phyloP scores from a whole-genome alignment of 495 filamentous ascomycete species.

The Podospora bellae-mahoneyi region DNA sequence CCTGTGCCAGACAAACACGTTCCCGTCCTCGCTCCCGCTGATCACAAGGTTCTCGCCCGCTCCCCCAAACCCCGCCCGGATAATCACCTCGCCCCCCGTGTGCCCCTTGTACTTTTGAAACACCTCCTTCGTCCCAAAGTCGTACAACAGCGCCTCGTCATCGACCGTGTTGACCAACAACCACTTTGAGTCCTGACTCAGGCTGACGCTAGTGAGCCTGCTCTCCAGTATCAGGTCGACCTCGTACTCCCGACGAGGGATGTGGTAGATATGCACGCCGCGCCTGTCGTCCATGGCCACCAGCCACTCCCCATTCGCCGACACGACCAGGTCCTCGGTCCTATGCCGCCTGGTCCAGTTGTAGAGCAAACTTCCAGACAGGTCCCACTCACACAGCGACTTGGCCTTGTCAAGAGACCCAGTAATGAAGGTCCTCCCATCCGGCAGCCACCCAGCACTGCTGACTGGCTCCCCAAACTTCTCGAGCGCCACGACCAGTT shows the following conservation, averaged over 20 bases:
- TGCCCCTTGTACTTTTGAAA: constrained; percentile 71
- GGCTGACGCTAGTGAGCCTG: constrained; percentile 70
- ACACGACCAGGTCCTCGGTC: constrained; percentile 80
- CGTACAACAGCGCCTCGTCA: constrained; percentile 69
- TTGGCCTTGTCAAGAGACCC: constrained; percentile 68
- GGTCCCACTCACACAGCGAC: constrained; percentile 66
- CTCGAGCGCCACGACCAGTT: constrained; percentile 58
- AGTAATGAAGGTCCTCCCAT: constrained; percentile 74
- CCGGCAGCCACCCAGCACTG: constrained; percentile 77
- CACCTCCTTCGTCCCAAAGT: constrained; percentile 69
- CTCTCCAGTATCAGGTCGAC: constrained; percentile 65
- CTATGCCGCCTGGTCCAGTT: constrained; percentile 67
- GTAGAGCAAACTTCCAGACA: constrained; percentile 53
- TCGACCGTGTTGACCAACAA: constrained; percentile 80
- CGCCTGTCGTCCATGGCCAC: constrained; percentile 70
- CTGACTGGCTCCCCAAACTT: constrained; percentile 78
- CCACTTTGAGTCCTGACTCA: constrained; percentile 73
- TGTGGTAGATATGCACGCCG: constrained; percentile 79
- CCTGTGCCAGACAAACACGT: constrained; percentile 86
- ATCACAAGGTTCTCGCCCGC: constrained; percentile 87
- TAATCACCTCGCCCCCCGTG: constrained; percentile 66
- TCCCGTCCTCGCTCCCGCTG: constrained; percentile 71
- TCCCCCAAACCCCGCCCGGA: constrained; percentile 80
- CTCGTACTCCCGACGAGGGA: constrained; percentile 65
- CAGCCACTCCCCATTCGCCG: constrained; percentile 71